Evolutionary conservation across 495 filamentous ascomycete genomes (phyloP).

Genomic region (Penicillium dipodomyicola): DNA sequence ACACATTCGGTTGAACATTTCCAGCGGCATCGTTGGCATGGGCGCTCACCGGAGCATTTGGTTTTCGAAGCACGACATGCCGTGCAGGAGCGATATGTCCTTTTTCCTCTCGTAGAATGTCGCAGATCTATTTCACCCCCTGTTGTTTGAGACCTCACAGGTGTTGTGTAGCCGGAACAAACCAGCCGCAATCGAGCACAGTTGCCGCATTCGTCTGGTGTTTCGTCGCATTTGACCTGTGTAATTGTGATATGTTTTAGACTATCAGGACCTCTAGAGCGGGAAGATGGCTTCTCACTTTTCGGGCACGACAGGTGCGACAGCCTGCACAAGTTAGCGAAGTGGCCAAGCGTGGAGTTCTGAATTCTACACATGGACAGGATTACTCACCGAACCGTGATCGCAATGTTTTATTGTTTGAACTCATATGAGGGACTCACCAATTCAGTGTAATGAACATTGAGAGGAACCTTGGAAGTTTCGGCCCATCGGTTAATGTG

Average conservation of each 20-base stretch:
- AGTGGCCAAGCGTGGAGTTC: neutral
- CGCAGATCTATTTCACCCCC: neutral
- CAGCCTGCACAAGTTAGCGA: slow-evolving; percentile 18
- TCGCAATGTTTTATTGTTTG: slow-evolving; percentile 14
- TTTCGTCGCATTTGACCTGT: slow-evolving; percentile 36
- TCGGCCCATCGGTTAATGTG: slow-evolving; percentile 1
- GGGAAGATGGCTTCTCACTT: slow-evolving; percentile 15
- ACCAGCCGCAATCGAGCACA: slow-evolving; percentile 27
- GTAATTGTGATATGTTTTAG: neutral
- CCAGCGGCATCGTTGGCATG: slow-evolving; percentile 33
- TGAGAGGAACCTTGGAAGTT: neutral
- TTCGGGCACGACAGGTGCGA: slow-evolving; percentile 30
- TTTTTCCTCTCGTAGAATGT: slow-evolving; percentile 20
- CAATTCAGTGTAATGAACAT: neutral
- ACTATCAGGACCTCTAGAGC: neutral
- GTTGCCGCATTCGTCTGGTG: slow-evolving; percentile 28
- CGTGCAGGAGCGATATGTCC: slow-evolving; percentile 37
- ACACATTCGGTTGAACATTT: slow-evolving; percentile 19
- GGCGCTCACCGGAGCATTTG: slow-evolving; percentile 38
- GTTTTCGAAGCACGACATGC: slow-evolving; percentile 33
- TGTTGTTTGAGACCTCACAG: slow-evolving; percentile 6
- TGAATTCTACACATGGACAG: too few relatives aligned
- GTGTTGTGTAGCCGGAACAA: slow-evolving; percentile 24
- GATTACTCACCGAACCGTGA: slow-evolving; percentile 26
- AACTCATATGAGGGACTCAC: slow-evolving; percentile 6